Evolutionary conservation across 2,329 filamentous ascomycete species (phyloP).

Genomic region (Epichloe elymi): DNA sequence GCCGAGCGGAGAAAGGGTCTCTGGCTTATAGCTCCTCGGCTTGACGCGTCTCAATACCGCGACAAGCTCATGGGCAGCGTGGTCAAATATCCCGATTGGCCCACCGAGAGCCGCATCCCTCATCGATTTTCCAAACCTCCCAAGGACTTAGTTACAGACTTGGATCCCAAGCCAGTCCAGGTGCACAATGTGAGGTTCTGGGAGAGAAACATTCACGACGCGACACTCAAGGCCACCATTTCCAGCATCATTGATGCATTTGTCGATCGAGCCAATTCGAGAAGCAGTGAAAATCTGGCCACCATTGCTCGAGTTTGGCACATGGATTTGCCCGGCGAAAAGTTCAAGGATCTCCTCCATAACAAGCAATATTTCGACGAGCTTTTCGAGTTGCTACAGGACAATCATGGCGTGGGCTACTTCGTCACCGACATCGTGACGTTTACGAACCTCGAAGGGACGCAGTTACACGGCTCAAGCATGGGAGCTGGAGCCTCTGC

Average conservation of each 20-base stretch:
- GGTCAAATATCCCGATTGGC: constrained; percentile 15
- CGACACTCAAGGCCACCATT: constrained; percentile 12
- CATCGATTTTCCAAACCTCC: constrained; percentile 11
- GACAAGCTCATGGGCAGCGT: constrained; percentile 19
- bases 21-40: constrained; percentile 16
- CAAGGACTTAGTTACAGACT: constrained; percentile 12
- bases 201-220: constrained; percentile 14
- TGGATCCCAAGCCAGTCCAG: constrained; percentile 16
- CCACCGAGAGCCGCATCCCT: constrained; percentile 15
- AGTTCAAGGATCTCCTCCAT: constrained; percentile 16
- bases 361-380: constrained; percentile 16
- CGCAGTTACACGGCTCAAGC: constrained; percentile 5
- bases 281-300: constrained; percentile 10
- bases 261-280: constrained; percentile 12
- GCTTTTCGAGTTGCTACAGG: constrained; percentile 14
- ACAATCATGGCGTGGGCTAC: constrained; percentile 13
- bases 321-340: constrained; percentile 17
- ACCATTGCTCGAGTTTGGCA: constrained; percentile 18
- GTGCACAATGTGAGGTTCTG: constrained; percentile 17
- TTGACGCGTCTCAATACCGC: constrained; percentile 15
- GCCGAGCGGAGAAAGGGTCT: constrained; percentile 7
- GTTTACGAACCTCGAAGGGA: constrained; percentile 13
- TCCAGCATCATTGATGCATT: constrained; percentile 16
- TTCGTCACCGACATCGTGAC: constrained; percentile 17
- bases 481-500: constrained; percentile 8